Conservation (phyloP, 2,329 filamentous ascomycete genomes). For the Claviceps humidiphila region DNA sequence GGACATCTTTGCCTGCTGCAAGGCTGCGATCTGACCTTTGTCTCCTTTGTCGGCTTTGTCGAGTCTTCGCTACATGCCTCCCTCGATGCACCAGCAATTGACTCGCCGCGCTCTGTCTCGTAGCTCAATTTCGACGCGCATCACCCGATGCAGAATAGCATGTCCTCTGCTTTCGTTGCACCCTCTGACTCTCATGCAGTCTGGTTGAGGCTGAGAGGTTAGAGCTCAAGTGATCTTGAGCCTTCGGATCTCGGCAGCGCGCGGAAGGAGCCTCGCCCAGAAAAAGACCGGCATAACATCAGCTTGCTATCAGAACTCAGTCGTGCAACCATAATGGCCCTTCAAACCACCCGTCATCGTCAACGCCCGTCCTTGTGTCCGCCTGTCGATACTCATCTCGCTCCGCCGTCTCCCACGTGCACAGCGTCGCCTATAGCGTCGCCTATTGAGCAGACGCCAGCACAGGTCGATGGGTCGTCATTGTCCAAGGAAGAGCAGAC, state of each 20-base stretch:
- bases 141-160: background rate
- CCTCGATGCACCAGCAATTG: background rate
- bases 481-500: background rate
- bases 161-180: background rate
- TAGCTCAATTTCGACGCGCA: background rate
- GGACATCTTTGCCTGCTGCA: background rate
- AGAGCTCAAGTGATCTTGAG: too few relatives aligned
- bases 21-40: background rate
- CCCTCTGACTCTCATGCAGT: background rate
- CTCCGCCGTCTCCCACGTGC: background rate
- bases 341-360: conserved; percentile 1
- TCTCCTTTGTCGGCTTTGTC: background rate
- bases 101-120: background rate
- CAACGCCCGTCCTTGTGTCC: background rate
- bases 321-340: background rate
- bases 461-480: background rate
- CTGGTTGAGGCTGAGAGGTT: background rate
- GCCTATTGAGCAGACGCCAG: background rate
- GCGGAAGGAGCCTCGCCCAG: background rate
- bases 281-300: background rate
- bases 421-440: background rate
- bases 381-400: background rate
- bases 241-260: background rate
- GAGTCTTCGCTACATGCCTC: background rate
- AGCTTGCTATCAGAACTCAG: background rate